These are phyloP conservation scores for Trichoderma asperellum DNA, from an alignment of 2,329 filamentous ascomycete genomes.

Conservation along the genomic window DNA sequence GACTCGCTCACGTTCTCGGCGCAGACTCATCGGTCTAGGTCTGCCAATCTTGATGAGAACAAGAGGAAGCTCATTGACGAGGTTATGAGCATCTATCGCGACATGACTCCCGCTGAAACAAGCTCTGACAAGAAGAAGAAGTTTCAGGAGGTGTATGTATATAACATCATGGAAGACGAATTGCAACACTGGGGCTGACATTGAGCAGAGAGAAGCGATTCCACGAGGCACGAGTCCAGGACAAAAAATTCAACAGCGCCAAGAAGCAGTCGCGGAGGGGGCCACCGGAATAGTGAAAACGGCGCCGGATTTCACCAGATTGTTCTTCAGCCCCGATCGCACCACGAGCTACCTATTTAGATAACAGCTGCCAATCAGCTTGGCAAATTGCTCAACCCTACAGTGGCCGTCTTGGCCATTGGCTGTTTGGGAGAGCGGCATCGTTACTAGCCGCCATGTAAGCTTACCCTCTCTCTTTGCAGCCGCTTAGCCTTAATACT, in stretches of 20 bases:
- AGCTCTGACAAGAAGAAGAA: constrained; percentile 53
- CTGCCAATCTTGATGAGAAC: constrained; percentile 59
- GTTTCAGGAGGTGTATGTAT: constrained; percentile 51
- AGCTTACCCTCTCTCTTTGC: neutral
- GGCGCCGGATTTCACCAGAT: neutral
- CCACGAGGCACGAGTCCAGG: constrained; percentile 49
- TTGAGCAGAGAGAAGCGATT: constrained; percentile 51
- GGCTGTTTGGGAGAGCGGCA: neutral
- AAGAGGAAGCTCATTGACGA: constrained; percentile 54
- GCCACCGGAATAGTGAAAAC: constrained; percentile 32
- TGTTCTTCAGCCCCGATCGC: neutral
- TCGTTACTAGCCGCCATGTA: neutral
- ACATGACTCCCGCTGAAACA: constrained; percentile 52
- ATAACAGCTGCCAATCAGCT: constrained; percentile 1
- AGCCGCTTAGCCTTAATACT: neutral
- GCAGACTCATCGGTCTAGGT: constrained; percentile 57
- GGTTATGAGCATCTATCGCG: constrained; percentile 52
- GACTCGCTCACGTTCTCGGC: constrained; percentile 60
- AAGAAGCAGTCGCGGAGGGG: constrained; percentile 56
- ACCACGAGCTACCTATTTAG: neutral
- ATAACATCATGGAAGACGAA: neutral
- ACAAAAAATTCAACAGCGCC: constrained; percentile 54
- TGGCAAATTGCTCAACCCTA: neutral
- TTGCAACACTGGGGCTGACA: neutral
- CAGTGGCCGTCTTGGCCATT: neutral